Base-by-base conservation (phyloP, 306 rosid genomes). In the Vachellia collinsii region DNA sequence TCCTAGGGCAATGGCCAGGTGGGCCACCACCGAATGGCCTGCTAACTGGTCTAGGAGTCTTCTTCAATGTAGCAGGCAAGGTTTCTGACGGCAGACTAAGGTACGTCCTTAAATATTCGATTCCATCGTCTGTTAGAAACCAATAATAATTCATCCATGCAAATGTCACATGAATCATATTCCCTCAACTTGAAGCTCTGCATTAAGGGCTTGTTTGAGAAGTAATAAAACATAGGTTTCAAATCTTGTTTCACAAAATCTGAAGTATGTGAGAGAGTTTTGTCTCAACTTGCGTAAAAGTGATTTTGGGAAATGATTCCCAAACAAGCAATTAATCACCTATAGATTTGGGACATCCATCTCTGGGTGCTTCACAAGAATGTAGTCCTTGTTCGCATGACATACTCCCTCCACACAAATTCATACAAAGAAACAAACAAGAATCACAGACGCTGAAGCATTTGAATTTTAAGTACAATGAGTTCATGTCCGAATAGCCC, bases 91-190 rank as follows among this genome's bases (percentile, higher is more conserved):
- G 92, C 8, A 91, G 91, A 78, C 89, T 91, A 70, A 91, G 93
- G 56, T 87, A 89, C 50, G 79, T 91, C 83, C 92, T 85, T 66
- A 88, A 39, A 48, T 77, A 82, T 81, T 91, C 91, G n/a, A 91
- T 91, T 41, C 95, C 95, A 63, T 87, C 91, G 61, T 91, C 89
- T 7, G 93, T 91, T 34, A 87, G 87, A 81, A 86, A 89, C 91
- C 93, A 89, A 77, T 87, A 87, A 76, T 89, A 89, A 51, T 91
- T 88, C 93, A 91, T 91, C 91, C 95, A 89, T 0, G 93, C 93
- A 47, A 91, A 91, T 8, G 91, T 91, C 83, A 86, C 90, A 1
- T 88, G 87, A n/a, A 91, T n/a, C 91, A 7, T 83, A 91, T 85
- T 86, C 93, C 80, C 87, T 87, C 12, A 93, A 91, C 78, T 91